Evolutionary conservation across 2,329 filamentous ascomycete genomes (phyloP), one percentile per base, ranked within the genome.

Genomic region (Byssoonygena ceratinophila): DNA sequence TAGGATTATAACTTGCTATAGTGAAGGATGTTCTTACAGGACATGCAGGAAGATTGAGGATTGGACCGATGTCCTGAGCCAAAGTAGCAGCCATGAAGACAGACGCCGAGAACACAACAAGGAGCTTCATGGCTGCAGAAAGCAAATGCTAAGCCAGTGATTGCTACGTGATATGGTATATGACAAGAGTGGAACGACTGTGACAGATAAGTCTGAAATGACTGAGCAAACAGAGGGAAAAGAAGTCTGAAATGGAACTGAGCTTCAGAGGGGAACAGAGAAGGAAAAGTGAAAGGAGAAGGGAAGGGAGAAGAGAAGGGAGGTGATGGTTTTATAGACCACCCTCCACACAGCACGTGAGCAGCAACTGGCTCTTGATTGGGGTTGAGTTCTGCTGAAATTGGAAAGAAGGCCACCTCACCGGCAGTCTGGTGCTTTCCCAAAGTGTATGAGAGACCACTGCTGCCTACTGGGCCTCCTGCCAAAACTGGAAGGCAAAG

Each of bases 61-160:
- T 47, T 11, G 54, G 54, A 1, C 25, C 40, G 4, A 51, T 27
- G 16, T 45, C 49, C 40, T 51, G 49, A 27, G 49, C 49, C 41
- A 51, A 20, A 14, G 23, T 31, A 51, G 49, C 37, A 20, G 40
- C 49, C 45, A 22, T 22, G 20, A 51, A 16, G 40, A 45, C 3
- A 12, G 49, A 27, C 4, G 29, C 31, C n/a, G 31, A 39, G 22
- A 44, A 7, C 20, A 51, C 20, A 27, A 20, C 11, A n/a, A 40
- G 37, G 12, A 51, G 29, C 40, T 45, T 51, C 49, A 51, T 51
- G 12, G 9, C 43, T 51, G 49, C 37, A 20, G 6, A 34, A 22
- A 25, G 18, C 12, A 8, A 20, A 20, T 12, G 18, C 18, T 11
- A 16, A 23, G 20, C 16, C 16, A n/a, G n/a, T 39, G 11, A 27